A percentile compares a stretch with the other conserved stretches of the same genome.
Evolutionary conservation across 2,329 filamentous ascomycete genomes (phyloP).

Genomic region (Aciculosporium take): DNA sequence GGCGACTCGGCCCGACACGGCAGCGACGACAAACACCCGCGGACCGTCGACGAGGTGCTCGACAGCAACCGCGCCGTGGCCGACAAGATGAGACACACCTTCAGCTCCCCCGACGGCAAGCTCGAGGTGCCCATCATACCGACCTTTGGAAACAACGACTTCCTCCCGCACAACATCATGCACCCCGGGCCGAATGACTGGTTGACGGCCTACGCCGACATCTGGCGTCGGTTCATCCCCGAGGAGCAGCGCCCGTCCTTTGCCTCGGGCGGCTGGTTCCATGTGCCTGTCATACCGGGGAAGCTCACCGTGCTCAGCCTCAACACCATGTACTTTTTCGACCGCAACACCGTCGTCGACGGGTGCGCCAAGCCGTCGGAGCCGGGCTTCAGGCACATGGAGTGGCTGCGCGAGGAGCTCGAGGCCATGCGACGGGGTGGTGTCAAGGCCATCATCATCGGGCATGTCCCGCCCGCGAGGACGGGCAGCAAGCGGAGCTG

Average conservation of each 20-base stretch:
- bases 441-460: constrained; percentile 89
- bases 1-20: constrained; percentile 84
- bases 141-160: constrained; percentile 93
- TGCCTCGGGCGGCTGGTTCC: constrained; percentile 87
- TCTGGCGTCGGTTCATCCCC: constrained; percentile 82
- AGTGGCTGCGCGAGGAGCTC: constrained; percentile 86
- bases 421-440: constrained; percentile 66
- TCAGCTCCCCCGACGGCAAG: constrained; percentile 42
- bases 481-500: constrained; percentile 75
- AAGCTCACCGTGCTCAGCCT: constrained; percentile 81
- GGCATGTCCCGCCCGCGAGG: constrained; percentile 83
- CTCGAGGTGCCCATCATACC: constrained; percentile 71
- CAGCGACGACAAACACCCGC: constrained; percentile 67
- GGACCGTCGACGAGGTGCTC: constrained; percentile 62
- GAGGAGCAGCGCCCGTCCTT: constrained; percentile 87
- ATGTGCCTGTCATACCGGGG: constrained; percentile 76
- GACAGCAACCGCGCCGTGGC: constrained; percentile 63
- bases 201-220: constrained; percentile 59
- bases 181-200: constrained; percentile 72
- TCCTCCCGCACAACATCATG: constrained; percentile 93
- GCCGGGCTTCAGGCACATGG: constrained; percentile 87
- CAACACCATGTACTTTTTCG: constrained; percentile 94
- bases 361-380: constrained; percentile 68
- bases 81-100: constrained; percentile 61
- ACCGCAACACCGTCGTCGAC: constrained; percentile 83